A percentile compares a stretch with the other conserved stretches of the same genome.
These are phyloP conservation scores for Ammopiptanthus mongolicus DNA, from an alignment of 306 rosid genomes.

Conservation along the genomic window DNA sequence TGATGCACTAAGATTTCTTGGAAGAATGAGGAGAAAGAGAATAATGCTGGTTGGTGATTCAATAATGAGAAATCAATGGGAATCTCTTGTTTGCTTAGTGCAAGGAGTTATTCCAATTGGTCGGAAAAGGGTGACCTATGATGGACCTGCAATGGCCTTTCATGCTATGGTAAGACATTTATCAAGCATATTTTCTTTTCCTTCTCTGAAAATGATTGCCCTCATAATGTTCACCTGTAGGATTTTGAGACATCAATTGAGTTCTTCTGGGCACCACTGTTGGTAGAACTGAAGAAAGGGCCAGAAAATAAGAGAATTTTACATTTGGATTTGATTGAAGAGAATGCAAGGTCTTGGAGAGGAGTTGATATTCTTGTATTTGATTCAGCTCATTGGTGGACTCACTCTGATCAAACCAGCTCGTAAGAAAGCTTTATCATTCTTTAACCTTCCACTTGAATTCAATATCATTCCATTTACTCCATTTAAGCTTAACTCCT, in stretches of 20 bases:
- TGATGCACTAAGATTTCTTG: conserved; percentile 71
- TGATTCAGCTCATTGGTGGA: conserved; percentile 97
- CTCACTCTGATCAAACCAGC: conserved; percentile 64
- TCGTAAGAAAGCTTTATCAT: conserved; percentile 48
- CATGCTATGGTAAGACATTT: conserved; percentile 57
- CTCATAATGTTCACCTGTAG: conserved; percentile 26
- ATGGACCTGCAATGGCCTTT: conserved; percentile 76
- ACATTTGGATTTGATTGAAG: conserved; percentile 77
- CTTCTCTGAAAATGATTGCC: not conserved
- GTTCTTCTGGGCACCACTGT: conserved; percentile 82
- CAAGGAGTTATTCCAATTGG: conserved; percentile 74
- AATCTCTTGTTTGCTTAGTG: conserved; percentile 73
- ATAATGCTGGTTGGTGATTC: conserved; percentile 90
- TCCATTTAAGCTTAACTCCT: not conserved
- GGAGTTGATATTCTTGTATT: conserved; percentile 82
- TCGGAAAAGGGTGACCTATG: conserved; percentile 54
- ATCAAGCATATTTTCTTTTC: not conserved
- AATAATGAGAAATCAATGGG: conserved; percentile 88
- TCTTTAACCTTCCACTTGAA: not conserved
- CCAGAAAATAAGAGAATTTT: conserved; percentile 56
- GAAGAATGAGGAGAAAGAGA: conserved; percentile 64
- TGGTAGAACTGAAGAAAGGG: conserved; percentile 68
- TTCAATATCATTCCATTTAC: conserved; percentile 2
- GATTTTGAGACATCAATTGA: conserved; percentile 78
- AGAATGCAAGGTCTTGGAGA: conserved; percentile 78